Evolutionary conservation across 345 rosid species (phyloP).

Genomic region (Lumnitzera racemosa): DNA sequence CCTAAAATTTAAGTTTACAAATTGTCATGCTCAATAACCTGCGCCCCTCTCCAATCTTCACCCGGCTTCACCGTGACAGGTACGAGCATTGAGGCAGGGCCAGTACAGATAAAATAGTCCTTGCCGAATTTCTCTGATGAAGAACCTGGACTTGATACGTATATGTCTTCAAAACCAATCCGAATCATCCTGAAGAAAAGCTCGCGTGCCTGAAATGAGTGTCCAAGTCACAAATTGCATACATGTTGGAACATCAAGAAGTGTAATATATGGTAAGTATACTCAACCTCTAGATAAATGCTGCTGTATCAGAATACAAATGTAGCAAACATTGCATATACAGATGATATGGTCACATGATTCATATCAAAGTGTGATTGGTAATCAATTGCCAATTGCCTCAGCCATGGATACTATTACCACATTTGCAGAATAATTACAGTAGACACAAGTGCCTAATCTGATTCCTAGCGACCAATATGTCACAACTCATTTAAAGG

Average conservation of each 20-base stretch:
- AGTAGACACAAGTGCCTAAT: no score
- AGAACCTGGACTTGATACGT: slow-evolving; percentile 45
- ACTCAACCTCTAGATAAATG: no score
- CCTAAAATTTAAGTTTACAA: slow-evolving; percentile 34
- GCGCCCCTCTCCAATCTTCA: slow-evolving; percentile 79
- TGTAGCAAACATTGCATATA: not conserved
- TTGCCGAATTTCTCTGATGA: slow-evolving; percentile 53
- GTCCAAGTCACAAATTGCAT: not conserved
- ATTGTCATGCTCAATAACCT: slow-evolving; percentile 84
- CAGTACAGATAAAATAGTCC: slow-evolving; percentile 67
- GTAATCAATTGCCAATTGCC: no score
- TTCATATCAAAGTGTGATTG: no score
- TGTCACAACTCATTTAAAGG: no score
- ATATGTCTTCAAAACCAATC: slow-evolving; percentile 73
- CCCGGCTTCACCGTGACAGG: slow-evolving; percentile 57
- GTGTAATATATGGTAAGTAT: no score
- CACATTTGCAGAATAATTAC: no score
- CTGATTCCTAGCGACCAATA: no score
- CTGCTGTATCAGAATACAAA: not conserved
- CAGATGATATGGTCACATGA: no score
- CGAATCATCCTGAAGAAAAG: slow-evolving; percentile 71
- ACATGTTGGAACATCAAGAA: not conserved
- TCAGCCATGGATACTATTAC: no score
- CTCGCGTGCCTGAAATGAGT: slow-evolving; percentile 48
- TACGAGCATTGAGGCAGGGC: slow-evolving; percentile 74